Percentiles rank a stretch among this genome's conserved stretches.
These are phyloP conservation scores for Camelina sativa DNA, from an alignment of 345 rosid genomes.

Conservation along the genomic window DNA sequence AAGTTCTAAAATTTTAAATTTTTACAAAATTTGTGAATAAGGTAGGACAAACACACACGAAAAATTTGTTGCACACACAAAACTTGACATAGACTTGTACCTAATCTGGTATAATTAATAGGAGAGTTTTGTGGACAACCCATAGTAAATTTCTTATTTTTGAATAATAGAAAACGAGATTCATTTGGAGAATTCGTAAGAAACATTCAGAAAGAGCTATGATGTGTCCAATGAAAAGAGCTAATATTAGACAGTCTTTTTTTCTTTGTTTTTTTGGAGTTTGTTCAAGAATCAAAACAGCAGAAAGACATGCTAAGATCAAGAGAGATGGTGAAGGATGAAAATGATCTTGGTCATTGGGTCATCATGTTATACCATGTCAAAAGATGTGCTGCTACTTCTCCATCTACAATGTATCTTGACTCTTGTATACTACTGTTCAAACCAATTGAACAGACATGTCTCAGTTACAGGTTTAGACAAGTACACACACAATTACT, in stretches of 20 bases:
- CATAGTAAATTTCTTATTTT: background rate
- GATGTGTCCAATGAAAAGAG: background rate
- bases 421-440: conserved; percentile 3
- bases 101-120: background rate
- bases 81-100: background rate
- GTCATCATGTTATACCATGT: conserved; percentile 15
- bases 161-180: background rate
- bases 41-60: too few relatives aligned
- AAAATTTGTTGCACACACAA: too few relatives aligned
- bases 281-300: background rate
- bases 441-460: background rate
- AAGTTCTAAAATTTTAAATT: too few relatives aligned
- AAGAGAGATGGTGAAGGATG: conserved; percentile 1
- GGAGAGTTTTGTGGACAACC: conserved; percentile 2
- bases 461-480: conserved; percentile 24
- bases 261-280: background rate
- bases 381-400: conserved; percentile 21
- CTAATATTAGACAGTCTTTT: background rate
- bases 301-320: conserved; percentile 20
- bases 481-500: conserved; percentile 3
- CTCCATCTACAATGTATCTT: conserved; percentile 12
- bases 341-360: background rate
- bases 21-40: too few relatives aligned
- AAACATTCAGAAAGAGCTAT: background rate
- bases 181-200: background rate